Evolutionary conservation across 2,329 filamentous ascomycete genomes (phyloP), one percentile per base, ranked within the genome.

Genomic region (Alternaria brassicae): DNA sequence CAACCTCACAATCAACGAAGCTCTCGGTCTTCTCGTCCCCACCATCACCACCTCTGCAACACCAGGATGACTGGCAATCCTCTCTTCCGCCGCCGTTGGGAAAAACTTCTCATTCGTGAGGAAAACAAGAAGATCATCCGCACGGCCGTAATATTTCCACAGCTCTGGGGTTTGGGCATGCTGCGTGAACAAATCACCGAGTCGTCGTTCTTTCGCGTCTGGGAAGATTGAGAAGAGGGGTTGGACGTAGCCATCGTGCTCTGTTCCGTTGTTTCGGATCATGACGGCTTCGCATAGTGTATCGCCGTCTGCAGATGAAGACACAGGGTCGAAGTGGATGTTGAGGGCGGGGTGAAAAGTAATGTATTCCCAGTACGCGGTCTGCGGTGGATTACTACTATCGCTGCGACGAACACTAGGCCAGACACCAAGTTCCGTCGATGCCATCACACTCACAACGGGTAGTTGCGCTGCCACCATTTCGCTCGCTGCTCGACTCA

Each of bases 41-140:
- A 77, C 69, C 10, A 78, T 64, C 6, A 77, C 49, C 2, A 71
- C 74, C 32, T 74, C 73, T 21, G 67, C 63, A 4, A 79, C 68
- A 4, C 65, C 40, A 7, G 62, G 36, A 28, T 78, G 69, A 15
- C 60, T 54, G 28, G 69, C 63, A 6, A 77, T 52, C 1, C 53
- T 55, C 48, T 69, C 58, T 52, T 75, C 70, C 4, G 65, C 61
- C 2, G 44, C 58, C 3, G 62, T 60, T 10, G 71, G 67, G 40
- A 68, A 62, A 45, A 71, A 66, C 23, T 69, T 71, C n/a, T 69
- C 67, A 15, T 60, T 57, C 17, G 64, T 58, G 37, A 56, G 42
- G 34, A 72, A 63, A 7, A 63, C 58, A 1, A 66, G 58, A 34
- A 71, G 50, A 36, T 71, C 68, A n/a, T 71, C 69, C 10, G 59